A percentile compares a stretch with the other conserved stretches of the same genome.
phyloP scores from a whole-genome alignment of 306 rosid genomes.

The Bauhinia variegata region DNA sequence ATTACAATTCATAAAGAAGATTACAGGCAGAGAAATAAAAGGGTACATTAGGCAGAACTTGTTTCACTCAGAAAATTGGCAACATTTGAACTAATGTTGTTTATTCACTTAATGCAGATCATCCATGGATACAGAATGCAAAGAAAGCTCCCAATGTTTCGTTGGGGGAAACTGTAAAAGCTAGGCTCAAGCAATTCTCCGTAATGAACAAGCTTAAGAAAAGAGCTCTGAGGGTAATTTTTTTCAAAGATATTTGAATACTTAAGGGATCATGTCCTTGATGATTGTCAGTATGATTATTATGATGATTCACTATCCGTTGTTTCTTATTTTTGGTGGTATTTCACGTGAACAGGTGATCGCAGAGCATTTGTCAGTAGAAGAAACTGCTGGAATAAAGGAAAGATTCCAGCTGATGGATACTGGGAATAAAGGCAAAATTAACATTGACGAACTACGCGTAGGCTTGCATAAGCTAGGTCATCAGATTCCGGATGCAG shows the following conservation, averaged over 20 bases:
- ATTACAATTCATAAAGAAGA: slow-evolving; percentile 19
- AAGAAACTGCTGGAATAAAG: slow-evolving; percentile 88
- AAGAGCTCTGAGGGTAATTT: slow-evolving; percentile 86
- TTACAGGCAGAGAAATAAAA: slow-evolving; percentile 22
- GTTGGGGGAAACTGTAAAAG: slow-evolving; percentile 88
- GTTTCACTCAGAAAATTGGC: background rate
- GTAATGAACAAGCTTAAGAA: slow-evolving; percentile 99
- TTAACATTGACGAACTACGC: slow-evolving; percentile 80
- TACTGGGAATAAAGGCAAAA: slow-evolving; percentile 67
- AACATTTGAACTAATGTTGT: background rate
- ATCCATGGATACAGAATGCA: slow-evolving; percentile 90
- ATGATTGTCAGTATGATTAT: slow-evolving; percentile 19
- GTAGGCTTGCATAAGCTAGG: slow-evolving; percentile 84
- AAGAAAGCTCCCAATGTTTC: slow-evolving; percentile 95
- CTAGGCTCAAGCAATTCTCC: slow-evolving; percentile 94
- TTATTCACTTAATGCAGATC: slow-evolving; percentile 67
- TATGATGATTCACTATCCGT: slow-evolving; percentile 16
- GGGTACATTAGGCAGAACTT: background rate
- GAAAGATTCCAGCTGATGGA: slow-evolving; percentile 87
- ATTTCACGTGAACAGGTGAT: slow-evolving; percentile 67
- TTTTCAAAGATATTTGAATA: slow-evolving; percentile 30
- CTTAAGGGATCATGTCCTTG: slow-evolving; percentile 15
- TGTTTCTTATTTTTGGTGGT: slow-evolving; percentile 17
- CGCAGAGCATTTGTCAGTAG: slow-evolving; percentile 88
- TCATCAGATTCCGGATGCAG: slow-evolving; percentile 74